Base-by-base conservation (phyloP, 495 filamentous ascomycete genomes). In the Aspergillus funiculosus region DNA sequence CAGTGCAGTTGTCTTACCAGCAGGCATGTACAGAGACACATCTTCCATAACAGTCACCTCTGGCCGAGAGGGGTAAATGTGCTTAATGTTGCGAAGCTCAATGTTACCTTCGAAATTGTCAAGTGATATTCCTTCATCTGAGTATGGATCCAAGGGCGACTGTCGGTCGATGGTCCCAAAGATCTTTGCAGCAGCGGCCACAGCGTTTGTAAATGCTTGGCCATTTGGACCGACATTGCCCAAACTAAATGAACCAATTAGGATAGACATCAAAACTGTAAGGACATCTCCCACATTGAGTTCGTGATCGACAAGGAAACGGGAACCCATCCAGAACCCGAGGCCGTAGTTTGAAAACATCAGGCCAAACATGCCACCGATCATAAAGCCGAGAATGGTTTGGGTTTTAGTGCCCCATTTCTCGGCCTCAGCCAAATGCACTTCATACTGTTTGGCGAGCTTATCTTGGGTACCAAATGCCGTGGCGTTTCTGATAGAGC, bases 401-500 rank as follows among this genome's bases (percentile, higher is more conserved):
- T 94, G 86, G 52, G 81, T 73, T 64, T 82, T 89, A 64, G 78
- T 77, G 9, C 91, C 91, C 67, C 77, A 89, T 53, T 68, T 77
- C 59, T 94, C 81, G 19, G 89, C 92, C 26, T 75, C 67, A 39
- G 56, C 64, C 26, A 98, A 68, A 59, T 92, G 83, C 0, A 38
- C 60, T 50, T 94, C 86, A 59, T 96, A 97, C 67, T 91, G 82
- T 51, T 73, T 75, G 13, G 88, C 86, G 18, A 98, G 75, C 55
- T 89, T 87, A 38, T 88, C 82, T 64, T 98, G 89, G 0, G 89
- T 95, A 47, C 84, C 85, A 56, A 96, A 98, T 6, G 92, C 92
- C 4, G 83, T 82, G n/a, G 89, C 85, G 60, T 94, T 96, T 26
- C 92, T 79, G 52, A 96, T 85, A 6, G 89, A 95, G 57, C 86